A percentile compares a stretch with the other conserved stretches of the same genome.
phyloP scores from a whole-genome alignment of 1,139 yeast species.

The Zhuliangozyma parablackwelliae region DNA sequence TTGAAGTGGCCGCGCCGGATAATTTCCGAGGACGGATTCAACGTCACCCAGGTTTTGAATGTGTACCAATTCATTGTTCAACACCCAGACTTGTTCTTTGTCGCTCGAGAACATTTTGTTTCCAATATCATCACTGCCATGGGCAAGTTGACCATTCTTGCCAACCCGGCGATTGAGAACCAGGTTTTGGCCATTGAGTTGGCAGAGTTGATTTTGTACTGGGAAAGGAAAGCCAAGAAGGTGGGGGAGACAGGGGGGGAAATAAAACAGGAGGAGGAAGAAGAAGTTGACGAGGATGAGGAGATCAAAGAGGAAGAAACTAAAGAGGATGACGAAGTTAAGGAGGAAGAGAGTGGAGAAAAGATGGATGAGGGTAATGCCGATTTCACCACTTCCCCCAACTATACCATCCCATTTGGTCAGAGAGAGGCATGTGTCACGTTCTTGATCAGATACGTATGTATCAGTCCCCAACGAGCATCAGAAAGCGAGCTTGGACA shows the following conservation, averaged over 20 bases:
- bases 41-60: slow-evolving; percentile 77
- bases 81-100: slow-evolving; percentile 79
- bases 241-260: slow-evolving; percentile 9
- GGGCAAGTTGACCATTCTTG: slow-evolving; percentile 82
- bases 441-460: slow-evolving; percentile 80
- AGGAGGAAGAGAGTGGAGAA: slow-evolving; percentile 3
- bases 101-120: slow-evolving; percentile 83
- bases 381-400: slow-evolving; percentile 39
- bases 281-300: slow-evolving; percentile 2
- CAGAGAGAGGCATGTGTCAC: slow-evolving; percentile 92
- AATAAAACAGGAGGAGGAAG: slow-evolving; percentile 4
- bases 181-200: slow-evolving; percentile 84
- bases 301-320: slow-evolving; percentile 13
- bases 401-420: slow-evolving; percentile 64
- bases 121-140: slow-evolving; percentile 90
- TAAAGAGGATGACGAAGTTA: slow-evolving; percentile 4
- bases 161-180: slow-evolving; percentile 77
- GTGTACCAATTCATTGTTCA: slow-evolving; percentile 87
- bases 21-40: slow-evolving; percentile 83
- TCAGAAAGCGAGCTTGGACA: slow-evolving; percentile 81
- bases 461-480: slow-evolving; percentile 82
- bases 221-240: slow-evolving; percentile 63
- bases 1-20: slow-evolving; percentile 94
- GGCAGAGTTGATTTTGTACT: slow-evolving; percentile 75
- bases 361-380: slow-evolving; percentile 5